phyloP scores from a whole-genome alignment of 2,329 filamentous ascomycete species.

The Sporothrix brunneoviolacea region DNA sequence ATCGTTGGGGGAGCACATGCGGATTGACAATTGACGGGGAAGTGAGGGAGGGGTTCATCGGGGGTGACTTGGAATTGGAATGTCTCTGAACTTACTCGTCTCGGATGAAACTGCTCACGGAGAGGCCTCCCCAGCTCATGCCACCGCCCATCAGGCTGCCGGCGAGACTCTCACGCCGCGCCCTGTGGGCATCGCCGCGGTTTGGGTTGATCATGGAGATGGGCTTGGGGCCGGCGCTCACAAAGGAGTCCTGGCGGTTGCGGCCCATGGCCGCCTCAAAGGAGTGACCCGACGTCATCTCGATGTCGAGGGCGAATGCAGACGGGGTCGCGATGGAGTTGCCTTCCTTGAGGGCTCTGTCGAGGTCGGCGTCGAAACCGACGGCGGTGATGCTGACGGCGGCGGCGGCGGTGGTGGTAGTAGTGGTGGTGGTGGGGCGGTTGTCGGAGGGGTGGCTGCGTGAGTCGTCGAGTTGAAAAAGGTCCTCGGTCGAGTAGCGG shows the following conservation, averaged over 20 bases:
- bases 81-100: slow-evolving; percentile 71
- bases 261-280: slow-evolving; percentile 54
- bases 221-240: slow-evolving; percentile 58
- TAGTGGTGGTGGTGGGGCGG: not conserved
- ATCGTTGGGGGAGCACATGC: no score
- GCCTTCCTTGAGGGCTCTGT: slow-evolving; percentile 25
- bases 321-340: slow-evolving; percentile 6
- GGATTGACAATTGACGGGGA: no score
- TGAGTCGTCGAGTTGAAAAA: slow-evolving; percentile 41
- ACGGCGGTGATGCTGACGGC: not conserved
- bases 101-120: slow-evolving; percentile 91
- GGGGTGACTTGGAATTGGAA: no score
- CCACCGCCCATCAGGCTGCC: slow-evolving; percentile 70
- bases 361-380: slow-evolving; percentile 19
- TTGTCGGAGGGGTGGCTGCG: not conserved
- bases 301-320: slow-evolving; percentile 24
- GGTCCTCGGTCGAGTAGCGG: slow-evolving; percentile 14
- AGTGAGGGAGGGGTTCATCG: no score
- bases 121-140: slow-evolving; percentile 96
- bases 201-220: slow-evolving; percentile 61
- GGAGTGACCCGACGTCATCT: slow-evolving; percentile 54
- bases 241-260: slow-evolving; percentile 58
- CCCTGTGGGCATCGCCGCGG: slow-evolving; percentile 52
- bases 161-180: slow-evolving; percentile 55
- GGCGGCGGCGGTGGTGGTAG: not conserved